phyloP scores from a whole-genome alignment of 2,329 filamentous ascomycete genomes.

The Corynespora cassiicola region DNA sequence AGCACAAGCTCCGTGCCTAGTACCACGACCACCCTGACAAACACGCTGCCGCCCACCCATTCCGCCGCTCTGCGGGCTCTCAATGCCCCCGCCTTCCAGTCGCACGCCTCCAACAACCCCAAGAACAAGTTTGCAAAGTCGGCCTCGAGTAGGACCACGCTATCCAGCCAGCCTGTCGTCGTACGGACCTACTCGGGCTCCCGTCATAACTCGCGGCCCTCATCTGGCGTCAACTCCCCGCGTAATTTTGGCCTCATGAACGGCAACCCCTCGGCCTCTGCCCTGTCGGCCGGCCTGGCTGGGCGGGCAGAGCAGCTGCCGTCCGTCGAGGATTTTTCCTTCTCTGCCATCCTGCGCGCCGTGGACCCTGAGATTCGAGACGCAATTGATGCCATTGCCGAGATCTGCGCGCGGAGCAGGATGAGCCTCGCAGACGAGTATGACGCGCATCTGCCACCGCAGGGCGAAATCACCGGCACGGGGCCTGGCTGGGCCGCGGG shows the following conservation, averaged over 20 bases:
- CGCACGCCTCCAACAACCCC: conserved; percentile 29
- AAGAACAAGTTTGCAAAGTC: conserved; percentile 46
- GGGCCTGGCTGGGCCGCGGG: conserved; percentile 35
- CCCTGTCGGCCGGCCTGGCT: conserved; percentile 38
- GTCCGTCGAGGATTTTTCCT: conserved; percentile 60
- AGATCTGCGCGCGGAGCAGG: conserved; percentile 67
- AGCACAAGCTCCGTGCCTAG: conserved; percentile 42
- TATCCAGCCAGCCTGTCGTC: conserved; percentile 52
- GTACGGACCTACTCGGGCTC: conserved; percentile 50
- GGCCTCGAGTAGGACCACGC: conserved; percentile 43
- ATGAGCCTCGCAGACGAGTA: conserved; percentile 69
- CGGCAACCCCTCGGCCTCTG: conserved; percentile 32
- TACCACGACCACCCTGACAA: conserved; percentile 44
- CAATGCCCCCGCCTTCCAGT: conserved; percentile 45
- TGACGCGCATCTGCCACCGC: conserved; percentile 65
- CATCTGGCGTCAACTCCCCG: conserved; percentile 39
- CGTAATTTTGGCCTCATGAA: conserved; percentile 39
- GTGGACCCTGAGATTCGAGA: conserved; percentile 65
- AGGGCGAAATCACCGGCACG: conserved; percentile 60
- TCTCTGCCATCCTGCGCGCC: conserved; percentile 61
- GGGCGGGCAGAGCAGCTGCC: conserved; percentile 45
- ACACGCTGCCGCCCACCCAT: conserved; percentile 44
- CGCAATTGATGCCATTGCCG: conserved; percentile 67
- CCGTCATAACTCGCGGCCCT: conserved; percentile 38
- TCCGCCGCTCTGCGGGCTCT: conserved; percentile 47